Base-by-base conservation (phyloP, 164 flowering plant species). In the Vitis labrusca region DNA sequence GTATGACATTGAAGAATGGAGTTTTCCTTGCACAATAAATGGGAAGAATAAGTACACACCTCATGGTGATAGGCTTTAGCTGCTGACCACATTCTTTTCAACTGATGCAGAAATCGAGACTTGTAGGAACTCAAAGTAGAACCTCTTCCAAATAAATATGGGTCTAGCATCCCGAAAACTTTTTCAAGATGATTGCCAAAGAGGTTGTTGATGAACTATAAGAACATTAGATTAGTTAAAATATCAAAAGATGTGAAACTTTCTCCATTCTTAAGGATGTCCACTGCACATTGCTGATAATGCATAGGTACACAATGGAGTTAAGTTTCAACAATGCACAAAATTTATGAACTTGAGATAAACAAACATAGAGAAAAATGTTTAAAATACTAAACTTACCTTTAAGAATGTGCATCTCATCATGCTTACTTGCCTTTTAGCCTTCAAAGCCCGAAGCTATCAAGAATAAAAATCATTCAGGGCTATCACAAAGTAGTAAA, bases 51-150 rank as follows among this genome's bases (percentile, higher is more conserved):
- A 52, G 44, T 12, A 61, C 82, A 55, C 47, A 90, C 97, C 95
- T 92, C 69, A 64, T 85, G 91, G 72, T 92, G 97, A 72, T 80
- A 83, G 58, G 63, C 76, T 70, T 78, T 78, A 10, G 77, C 80
- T 47, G 79, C 73, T 29, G 79, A 67, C 61, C 70, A 72, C 12
- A 61, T 70, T 73, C 66, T 76, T 66, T 73, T 77, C 12, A 83
- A 58, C 29, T 76, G 79, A 62, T 73, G 63, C 56, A 70, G 60
- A 65, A 74, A 79, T 70, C 75, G 71, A 63, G 86, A 82, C 13
- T 75, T 30, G 64, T 66, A 82, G 49, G 84, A 75, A 15, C 59
- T 32, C 50, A 72, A 52, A 52, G 70, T 29, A 72, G 78, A 64
- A 19, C 63, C 73, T 62, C 71, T 65, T 4, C 65, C 58, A 44